Conservation (phyloP, 2,329 filamentous ascomycete species). For the Pseudogymnoascus sp. region DNA sequence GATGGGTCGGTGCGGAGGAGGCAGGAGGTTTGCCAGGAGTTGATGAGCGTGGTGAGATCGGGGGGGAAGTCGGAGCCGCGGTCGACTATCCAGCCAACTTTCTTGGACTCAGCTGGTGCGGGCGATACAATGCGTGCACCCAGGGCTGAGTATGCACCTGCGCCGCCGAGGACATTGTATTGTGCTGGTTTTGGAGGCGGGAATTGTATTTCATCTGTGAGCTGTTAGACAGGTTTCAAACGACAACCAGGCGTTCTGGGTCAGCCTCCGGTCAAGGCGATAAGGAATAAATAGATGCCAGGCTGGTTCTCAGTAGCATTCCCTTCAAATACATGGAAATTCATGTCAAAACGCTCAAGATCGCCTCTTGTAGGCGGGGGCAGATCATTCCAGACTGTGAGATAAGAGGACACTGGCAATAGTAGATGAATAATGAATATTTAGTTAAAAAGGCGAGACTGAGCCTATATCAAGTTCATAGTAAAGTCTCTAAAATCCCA, state of each 20-base stretch:
- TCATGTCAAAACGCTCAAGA: neutral
- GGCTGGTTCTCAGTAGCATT: neutral
- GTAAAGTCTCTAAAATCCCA: neutral
- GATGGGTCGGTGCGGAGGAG: constrained; percentile 58
- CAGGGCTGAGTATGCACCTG: constrained; percentile 76
- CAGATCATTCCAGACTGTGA: neutral
- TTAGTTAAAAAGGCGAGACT: neutral
- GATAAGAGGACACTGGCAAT: neutral
- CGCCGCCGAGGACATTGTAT: constrained; percentile 77
- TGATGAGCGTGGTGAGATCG: constrained; percentile 55
- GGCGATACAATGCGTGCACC: constrained; percentile 86
- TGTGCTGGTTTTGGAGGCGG: constrained; percentile 60
- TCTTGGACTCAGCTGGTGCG: constrained; percentile 47
- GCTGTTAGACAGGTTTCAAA: constrained; percentile 12
- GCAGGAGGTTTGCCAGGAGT: constrained; percentile 68
- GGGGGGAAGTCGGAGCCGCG: constrained; percentile 79
- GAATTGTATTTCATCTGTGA: constrained; percentile 83
- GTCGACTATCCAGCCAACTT: constrained; percentile 87
- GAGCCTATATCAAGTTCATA: neutral
- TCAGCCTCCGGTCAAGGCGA: neutral
- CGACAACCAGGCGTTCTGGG: neutral
- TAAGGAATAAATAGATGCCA: neutral
- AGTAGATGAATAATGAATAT: neutral
- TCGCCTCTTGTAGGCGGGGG: neutral
- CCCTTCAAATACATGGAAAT: neutral